Evolutionary conservation across 2,329 filamentous ascomycete species (phyloP).

Genomic region (Seiridium cupressi): DNA sequence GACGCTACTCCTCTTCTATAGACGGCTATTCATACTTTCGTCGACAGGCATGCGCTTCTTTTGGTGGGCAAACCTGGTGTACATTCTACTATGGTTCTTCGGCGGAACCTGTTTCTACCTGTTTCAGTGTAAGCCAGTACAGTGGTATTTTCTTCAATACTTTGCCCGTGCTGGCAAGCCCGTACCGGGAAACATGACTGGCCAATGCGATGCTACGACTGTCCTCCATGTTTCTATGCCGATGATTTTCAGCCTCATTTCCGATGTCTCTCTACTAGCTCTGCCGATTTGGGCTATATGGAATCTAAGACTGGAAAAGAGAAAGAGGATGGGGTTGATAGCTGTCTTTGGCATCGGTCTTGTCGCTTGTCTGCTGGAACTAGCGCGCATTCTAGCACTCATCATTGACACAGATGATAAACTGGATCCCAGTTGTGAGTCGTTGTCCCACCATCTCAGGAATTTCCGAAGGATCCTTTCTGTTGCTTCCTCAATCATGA

Average conservation of each 20-base stretch:
- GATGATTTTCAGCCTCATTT: constrained; percentile 21
- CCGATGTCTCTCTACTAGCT: constrained; percentile 18
- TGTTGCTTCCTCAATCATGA: background rate
- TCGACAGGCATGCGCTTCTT: constrained; percentile 17
- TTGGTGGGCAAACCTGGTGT: constrained; percentile 23
- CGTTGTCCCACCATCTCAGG: background rate
- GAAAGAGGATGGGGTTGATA: constrained; percentile 20
- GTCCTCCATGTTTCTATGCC: constrained; percentile 20
- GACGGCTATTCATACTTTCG: constrained; percentile 18
- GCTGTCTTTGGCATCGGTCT: constrained; percentile 22
- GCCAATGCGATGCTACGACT: constrained; percentile 20
- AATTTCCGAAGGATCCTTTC: background rate
- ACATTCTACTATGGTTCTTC: constrained; percentile 22
- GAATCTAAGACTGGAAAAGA: constrained; percentile 16
- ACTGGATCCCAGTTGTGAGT: constrained; percentile 22
- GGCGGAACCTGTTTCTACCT: constrained; percentile 22
- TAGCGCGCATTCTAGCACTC: constrained; percentile 18
- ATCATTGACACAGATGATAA: constrained; percentile 23
- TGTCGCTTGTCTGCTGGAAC: constrained; percentile 19
- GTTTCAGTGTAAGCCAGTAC: constrained; percentile 20
- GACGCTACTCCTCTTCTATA: constrained; percentile 25
- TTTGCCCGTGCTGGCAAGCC: constrained; percentile 14
- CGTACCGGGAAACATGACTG: constrained; percentile 13
- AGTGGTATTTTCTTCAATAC: constrained; percentile 23
- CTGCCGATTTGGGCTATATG: constrained; percentile 21